These are phyloP conservation scores for Fusarium nanum DNA, from an alignment of 2,329 filamentous ascomycete genomes.

Conservation along the genomic window DNA sequence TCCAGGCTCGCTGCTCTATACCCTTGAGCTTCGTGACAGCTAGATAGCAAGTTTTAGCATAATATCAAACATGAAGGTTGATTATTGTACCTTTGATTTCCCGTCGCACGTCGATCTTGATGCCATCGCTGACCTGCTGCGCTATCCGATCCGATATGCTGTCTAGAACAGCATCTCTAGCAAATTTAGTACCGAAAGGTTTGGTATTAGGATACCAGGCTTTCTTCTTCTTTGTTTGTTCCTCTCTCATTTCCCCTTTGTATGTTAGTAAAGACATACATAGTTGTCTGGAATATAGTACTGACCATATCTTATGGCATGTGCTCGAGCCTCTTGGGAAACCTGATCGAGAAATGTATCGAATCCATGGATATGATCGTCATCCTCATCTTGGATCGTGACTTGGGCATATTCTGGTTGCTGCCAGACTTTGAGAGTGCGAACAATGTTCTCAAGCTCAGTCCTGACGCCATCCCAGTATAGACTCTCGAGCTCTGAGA, in stretches of 20 bases:
- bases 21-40: slow-evolving; percentile 22
- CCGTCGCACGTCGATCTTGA: slow-evolving; percentile 28
- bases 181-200: not conserved
- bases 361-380: slow-evolving; percentile 35
- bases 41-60: not conserved
- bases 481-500: slow-evolving; percentile 30
- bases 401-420: slow-evolving; percentile 29
- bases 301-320: slow-evolving; percentile 38
- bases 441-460: slow-evolving; percentile 42
- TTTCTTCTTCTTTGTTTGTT: not conserved
- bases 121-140: slow-evolving; percentile 26
- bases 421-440: slow-evolving; percentile 38
- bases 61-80: not conserved
- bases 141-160: slow-evolving; percentile 21
- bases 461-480: slow-evolving; percentile 41
- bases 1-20: slow-evolving; percentile 33
- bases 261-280: not conserved
- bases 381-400: slow-evolving; percentile 27
- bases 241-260: slow-evolving; percentile 28
- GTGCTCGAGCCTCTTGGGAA: slow-evolving; percentile 37
- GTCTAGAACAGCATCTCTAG: slow-evolving; percentile 19
- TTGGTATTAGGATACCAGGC: not conserved
- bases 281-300: not conserved
- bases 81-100: slow-evolving; percentile 26
- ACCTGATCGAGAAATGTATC: slow-evolving; percentile 41